Evolutionary conservation across 2,329 filamentous ascomycete species (phyloP).

Genomic region (Pseudophaeomoniella oleicola): DNA sequence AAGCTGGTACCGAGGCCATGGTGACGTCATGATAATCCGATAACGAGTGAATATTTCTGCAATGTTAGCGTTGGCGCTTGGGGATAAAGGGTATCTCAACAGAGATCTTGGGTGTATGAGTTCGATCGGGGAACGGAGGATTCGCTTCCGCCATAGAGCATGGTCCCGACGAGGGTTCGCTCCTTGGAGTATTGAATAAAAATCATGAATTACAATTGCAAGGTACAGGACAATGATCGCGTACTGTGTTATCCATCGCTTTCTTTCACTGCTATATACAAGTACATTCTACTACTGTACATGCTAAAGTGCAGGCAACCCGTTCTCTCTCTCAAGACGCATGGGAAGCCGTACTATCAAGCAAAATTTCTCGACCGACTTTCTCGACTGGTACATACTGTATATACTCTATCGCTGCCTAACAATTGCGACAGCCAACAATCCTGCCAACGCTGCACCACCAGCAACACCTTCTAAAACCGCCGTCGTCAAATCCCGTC

Average conservation of each 20-base stretch:
- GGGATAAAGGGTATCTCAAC: background rate
- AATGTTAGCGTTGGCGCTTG: background rate
- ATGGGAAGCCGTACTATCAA: background rate
- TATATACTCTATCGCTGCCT: too few relatives aligned
- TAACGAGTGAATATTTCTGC: background rate
- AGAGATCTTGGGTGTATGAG: too few relatives aligned
- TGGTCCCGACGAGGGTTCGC: background rate
- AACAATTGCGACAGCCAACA: constrained; percentile 27
- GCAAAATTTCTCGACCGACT: too few relatives aligned
- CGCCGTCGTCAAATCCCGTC: constrained; percentile 56
- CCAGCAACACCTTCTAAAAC: constrained; percentile 52
- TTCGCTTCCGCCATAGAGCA: background rate
- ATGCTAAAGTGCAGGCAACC: too few relatives aligned
- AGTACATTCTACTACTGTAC: too few relatives aligned
- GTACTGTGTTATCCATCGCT: too few relatives aligned
- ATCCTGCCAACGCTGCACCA: constrained; percentile 47
- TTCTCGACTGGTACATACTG: too few relatives aligned
- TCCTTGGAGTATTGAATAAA: too few relatives aligned
- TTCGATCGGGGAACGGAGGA: background rate
- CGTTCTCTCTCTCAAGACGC: too few relatives aligned
- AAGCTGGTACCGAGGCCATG: constrained; percentile 1
- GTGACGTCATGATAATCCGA: background rate
- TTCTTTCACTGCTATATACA: too few relatives aligned
- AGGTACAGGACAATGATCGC: too few relatives aligned
- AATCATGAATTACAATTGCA: too few relatives aligned